Percentiles rank a stretch among this genome's conserved stretches.
Conservation (phyloP, 148 eudicot genomes). For the Rhododendron molle region DNA sequence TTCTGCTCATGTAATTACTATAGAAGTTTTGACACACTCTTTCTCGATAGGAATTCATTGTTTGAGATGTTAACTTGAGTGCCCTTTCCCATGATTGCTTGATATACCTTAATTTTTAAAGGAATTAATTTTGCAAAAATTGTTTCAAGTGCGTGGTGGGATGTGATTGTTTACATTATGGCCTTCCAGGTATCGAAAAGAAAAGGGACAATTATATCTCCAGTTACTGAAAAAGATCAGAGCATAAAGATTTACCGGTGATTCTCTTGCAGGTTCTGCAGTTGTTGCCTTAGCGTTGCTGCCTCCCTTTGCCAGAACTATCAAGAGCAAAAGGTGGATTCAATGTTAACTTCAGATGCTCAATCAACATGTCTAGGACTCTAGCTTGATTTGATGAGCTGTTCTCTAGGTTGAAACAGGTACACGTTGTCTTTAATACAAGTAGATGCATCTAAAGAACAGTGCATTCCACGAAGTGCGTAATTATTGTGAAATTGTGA, state of each 20-base stretch:
- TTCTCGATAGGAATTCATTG: not conserved
- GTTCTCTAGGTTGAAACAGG: not conserved
- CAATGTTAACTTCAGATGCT: not conserved
- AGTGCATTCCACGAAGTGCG: not conserved
- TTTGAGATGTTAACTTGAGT: not conserved
- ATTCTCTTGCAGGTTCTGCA: slow-evolving; percentile 63
- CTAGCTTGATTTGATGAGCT: not conserved
- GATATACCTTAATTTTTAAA: not conserved
- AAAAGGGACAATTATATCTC: not conserved
- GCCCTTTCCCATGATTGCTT: not conserved
- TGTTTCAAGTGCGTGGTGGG: not conserved
- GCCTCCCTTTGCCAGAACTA: slow-evolving; percentile 93
- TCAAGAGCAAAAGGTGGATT: slow-evolving; percentile 20
- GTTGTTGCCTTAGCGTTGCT: slow-evolving; percentile 52
- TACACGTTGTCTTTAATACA: no score
- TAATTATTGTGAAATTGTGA: not conserved
- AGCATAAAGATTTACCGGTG: slow-evolving; percentile 50
- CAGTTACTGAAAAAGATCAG: not conserved
- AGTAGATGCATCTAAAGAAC: not conserved
- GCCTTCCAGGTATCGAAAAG: not conserved
- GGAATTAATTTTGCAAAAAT: not conserved
- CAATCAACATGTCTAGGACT: not conserved
- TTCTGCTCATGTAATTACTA: not conserved
- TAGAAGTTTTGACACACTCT: not conserved
- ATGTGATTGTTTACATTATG: not conserved